Base-by-base conservation (phyloP, 2,329 filamentous ascomycete species). In the Claviceps paspali region DNA sequence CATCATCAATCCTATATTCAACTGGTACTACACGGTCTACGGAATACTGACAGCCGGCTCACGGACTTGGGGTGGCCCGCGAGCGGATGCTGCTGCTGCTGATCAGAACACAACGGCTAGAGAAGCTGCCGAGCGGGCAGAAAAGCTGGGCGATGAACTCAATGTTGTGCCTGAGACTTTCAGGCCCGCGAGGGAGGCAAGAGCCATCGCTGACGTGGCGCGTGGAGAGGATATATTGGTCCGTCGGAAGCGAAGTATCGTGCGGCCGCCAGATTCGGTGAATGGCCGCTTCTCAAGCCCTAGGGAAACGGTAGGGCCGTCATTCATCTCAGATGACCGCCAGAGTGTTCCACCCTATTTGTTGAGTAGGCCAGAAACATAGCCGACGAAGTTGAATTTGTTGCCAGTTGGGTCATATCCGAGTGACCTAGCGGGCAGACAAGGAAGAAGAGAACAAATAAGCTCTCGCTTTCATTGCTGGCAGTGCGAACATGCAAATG, bases 1-100 rank as follows among this genome's bases (percentile, higher is more conserved):
- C 54, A 62, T 94, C 33, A 58, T 95, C 44, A 96, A 95, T 52
- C 88, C 91, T 1, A 92, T 96, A 53, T 87, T 95, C 68, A 96
- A 96, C 60, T 96, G 88, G 88, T 73, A 85, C 41, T 96, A 96
- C 63, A 94, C 95, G 82, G 81, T 94, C 2, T 94, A 95, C 56
- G 87, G 86, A 31, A 92, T 94, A 48, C 91, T 93, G 58, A 95
- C 88, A 1, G 86, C 87, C 22, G 86, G 87, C 15, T 85, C 94
- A 55, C 73, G 88, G 45, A 96, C 88, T 2, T 98, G 91, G 88
- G 88, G 88, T 46, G 88, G 88, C 0, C 91, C 88, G 9, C 74
- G 88, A 50, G 86, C 85, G 2, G 88, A 96, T 57, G 87, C 87
- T 1, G 84, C 82, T 22, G 69, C 77, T 29, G 87, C 87, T 3